Percentiles rank a stretch among this genome's conserved stretches.
Evolutionary conservation across 768 basidiomycete genomes (phyloP).

Genomic region (Boletus rubropictus): DNA sequence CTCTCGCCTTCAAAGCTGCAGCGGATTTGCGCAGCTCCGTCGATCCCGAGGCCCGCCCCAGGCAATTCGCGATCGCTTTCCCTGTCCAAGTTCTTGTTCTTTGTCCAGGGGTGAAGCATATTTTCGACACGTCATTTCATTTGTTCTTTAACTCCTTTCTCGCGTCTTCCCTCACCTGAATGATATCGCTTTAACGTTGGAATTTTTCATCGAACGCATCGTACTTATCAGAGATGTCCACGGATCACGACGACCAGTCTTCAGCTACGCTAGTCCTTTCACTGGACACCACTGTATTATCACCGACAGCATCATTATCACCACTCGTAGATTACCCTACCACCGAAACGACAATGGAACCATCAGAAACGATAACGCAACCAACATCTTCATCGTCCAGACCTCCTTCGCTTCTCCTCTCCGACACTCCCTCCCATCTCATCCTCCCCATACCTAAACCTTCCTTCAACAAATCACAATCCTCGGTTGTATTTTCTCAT

Average conservation of each 20-base stretch:
- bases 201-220: conserved; percentile 8
- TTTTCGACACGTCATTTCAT: conserved; percentile 8
- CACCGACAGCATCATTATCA: conserved; percentile 16
- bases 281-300: conserved; percentile 21
- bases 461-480: conserved; percentile 35
- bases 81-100: conserved; percentile 9
- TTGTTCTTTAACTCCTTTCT: not conserved
- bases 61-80: not conserved
- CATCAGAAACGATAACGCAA: conserved; percentile 15
- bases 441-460: conserved; percentile 41
- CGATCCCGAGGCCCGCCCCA: not conserved
- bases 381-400: conserved; percentile 12
- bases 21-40: not conserved
- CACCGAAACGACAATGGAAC: conserved; percentile 17
- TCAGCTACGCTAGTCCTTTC: conserved; percentile 12
- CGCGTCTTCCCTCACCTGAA: conserved; percentile 7
- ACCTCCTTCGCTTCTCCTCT: conserved; percentile 16
- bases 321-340: conserved; percentile 21
- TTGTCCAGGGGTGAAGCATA: conserved; percentile 1
- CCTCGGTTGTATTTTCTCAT: conserved; percentile 43
- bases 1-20: not conserved
- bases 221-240: conserved; percentile 22
- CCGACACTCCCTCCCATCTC: conserved; percentile 26
- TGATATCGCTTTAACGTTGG: conserved; percentile 17
- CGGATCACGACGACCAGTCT: conserved; percentile 19